phyloP scores from a whole-genome alignment of 805 yeast genomes.

The Blastobotrys peoriensis region DNA sequence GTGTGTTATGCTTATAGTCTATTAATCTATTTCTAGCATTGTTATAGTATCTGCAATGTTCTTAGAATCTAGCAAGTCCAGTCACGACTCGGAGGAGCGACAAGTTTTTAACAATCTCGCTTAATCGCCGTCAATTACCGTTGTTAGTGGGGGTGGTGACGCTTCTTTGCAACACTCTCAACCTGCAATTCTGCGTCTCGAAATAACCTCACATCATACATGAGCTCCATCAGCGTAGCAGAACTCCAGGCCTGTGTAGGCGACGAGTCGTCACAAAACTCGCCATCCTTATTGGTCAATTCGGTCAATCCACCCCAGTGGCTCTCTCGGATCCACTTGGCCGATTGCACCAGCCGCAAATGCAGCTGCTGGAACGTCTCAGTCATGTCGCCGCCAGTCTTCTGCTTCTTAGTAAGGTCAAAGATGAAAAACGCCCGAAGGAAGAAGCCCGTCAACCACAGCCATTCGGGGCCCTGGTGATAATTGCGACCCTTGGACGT shows the following conservation, averaged over 20 bases:
- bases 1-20: too few species aligned
- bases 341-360: constrained; percentile 56
- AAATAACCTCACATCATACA: constrained; percentile 41
- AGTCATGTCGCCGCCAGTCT: constrained; percentile 36
- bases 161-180: background rate
- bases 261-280: constrained; percentile 73
- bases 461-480: constrained; percentile 99
- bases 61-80: too few species aligned
- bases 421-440: constrained; percentile 66
- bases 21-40: too few species aligned
- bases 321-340: constrained; percentile 63
- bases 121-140: too few species aligned
- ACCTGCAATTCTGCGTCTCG: constrained; percentile 12
- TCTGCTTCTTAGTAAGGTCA: constrained; percentile 38
- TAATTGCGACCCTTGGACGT: constrained; percentile 94
- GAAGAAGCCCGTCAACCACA: constrained; percentile 85
- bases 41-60: too few species aligned
- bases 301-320: constrained; percentile 95
- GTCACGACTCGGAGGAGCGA: too few species aligned
- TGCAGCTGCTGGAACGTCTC: constrained; percentile 55
- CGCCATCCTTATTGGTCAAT: constrained; percentile 84
- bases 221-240: constrained; percentile 76
- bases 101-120: too few species aligned
- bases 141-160: too few species aligned
- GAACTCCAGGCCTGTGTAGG: constrained; percentile 98